These are phyloP conservation scores for Trichomonas vaginalis DNA, from an alignment of 208 protist genomes.

Conservation along the genomic window DNA sequence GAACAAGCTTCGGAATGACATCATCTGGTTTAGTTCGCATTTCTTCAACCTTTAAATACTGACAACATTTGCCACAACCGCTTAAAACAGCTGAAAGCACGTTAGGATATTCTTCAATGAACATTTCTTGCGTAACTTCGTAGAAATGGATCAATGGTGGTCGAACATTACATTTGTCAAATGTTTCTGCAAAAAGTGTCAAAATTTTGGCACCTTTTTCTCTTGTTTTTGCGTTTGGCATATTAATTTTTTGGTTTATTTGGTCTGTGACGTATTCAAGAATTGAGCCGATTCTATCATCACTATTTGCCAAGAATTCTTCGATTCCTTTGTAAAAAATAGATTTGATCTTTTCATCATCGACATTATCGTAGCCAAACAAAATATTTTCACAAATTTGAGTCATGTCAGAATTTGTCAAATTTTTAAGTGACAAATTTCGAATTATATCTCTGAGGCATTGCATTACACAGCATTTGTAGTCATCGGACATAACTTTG, in stretches of 20 bases:
- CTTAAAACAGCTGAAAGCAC: conserved; percentile 41
- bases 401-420: conserved; percentile 67
- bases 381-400: conserved; percentile 85
- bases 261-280: not conserved
- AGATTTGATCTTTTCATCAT: conserved; percentile 27
- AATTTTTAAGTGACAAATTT: conserved; percentile 55
- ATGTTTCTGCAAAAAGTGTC: conserved; percentile 65
- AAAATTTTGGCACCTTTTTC: conserved; percentile 87
- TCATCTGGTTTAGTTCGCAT: conserved; percentile 84
- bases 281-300: not conserved
- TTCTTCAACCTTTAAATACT: conserved; percentile 73
- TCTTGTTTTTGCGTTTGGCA: conserved; percentile 41
- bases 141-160: conserved; percentile 76
- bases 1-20: conserved; percentile 82
- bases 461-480: conserved; percentile 63
- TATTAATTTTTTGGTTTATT: not conserved
- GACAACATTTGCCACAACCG: conserved; percentile 83
- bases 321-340: not conserved
- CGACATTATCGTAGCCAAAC: conserved; percentile 74
- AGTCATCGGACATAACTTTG: conserved; percentile 88
- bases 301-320: not conserved
- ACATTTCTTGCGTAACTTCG: conserved; percentile 83
- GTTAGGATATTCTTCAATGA: conserved; percentile 88
- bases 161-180: conserved; percentile 46
- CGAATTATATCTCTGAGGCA: conserved; percentile 44